phyloP scores from a whole-genome alignment of 305 asterid species.

The Fraxinus platypoda region DNA sequence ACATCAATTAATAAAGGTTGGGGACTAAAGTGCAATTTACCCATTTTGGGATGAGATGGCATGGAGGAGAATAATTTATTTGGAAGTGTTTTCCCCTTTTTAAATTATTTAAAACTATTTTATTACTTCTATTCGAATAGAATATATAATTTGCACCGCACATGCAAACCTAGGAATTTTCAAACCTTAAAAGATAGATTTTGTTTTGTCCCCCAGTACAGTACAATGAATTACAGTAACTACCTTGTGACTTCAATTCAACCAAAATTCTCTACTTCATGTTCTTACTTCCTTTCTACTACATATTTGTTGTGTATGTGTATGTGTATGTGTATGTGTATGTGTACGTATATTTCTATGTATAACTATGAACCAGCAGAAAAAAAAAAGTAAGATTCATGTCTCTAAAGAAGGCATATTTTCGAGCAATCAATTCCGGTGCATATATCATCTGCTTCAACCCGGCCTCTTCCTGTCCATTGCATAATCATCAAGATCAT shows the following conservation, averaged over 20 bases:
- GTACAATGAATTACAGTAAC: not conserved
- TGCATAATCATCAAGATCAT: constrained; percentile 28
- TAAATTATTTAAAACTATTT: not conserved
- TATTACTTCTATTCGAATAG: not conserved
- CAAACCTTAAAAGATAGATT: not conserved
- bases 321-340: not conserved
- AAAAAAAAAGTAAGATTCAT: not conserved
- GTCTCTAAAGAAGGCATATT: not conserved
- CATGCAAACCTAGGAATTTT: not conserved
- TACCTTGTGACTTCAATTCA: not conserved
- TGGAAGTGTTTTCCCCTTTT: not conserved
- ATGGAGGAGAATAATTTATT: not conserved
- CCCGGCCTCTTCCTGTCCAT: constrained; percentile 24
- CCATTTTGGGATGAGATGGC: not conserved
- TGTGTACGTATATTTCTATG: not conserved
- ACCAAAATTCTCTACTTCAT: not conserved
- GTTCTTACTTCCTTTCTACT: not conserved
- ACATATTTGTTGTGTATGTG: not conserved
- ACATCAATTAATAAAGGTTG: not conserved
- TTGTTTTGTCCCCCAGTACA: not conserved
- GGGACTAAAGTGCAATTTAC: not conserved
- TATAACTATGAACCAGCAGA: not conserved
- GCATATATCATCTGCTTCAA: constrained; percentile 24
- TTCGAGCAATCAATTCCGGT: not conserved
- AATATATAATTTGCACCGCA: not conserved